Evolutionary conservation across 2,329 filamentous ascomycete genomes (phyloP).

Genomic region (Clonostachys rhizophaga): DNA sequence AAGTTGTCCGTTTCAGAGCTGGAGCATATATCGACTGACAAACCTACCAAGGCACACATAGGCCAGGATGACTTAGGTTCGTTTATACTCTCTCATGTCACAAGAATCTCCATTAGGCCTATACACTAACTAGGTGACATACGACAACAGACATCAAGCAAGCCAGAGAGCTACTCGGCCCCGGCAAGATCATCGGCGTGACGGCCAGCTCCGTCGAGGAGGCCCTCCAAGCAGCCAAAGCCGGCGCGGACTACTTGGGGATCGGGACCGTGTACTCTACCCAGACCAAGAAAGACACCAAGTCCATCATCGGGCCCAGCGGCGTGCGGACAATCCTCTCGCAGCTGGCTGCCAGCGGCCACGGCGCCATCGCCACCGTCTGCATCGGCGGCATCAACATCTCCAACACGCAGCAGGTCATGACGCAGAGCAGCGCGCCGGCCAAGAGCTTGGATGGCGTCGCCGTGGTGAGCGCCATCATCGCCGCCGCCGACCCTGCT

Average conservation of each 20-base stretch:
- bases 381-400: constrained; percentile 87
- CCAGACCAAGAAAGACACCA: constrained; percentile 83
- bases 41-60: constrained; percentile 49
- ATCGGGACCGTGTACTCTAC: constrained; percentile 89
- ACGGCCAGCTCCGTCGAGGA: constrained; percentile 75
- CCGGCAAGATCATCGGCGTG: constrained; percentile 79
- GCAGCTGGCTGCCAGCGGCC: constrained; percentile 44
- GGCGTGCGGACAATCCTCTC: constrained; percentile 50
- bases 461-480: constrained; percentile 85
- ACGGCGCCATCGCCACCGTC: constrained; percentile 55
- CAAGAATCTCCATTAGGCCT: not conserved
- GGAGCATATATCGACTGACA: too few species aligned
- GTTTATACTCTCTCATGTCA: constrained; percentile 8
- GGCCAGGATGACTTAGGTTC: constrained; percentile 89
- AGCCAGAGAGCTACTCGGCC: constrained; percentile 70
- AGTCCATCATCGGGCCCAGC: constrained; percentile 52
- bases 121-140: not conserved
- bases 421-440: constrained; percentile 59
- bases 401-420: constrained; percentile 67
- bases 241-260: constrained; percentile 86
- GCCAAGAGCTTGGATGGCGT: constrained; percentile 70
- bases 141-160: constrained; percentile 13
- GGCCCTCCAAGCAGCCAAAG: constrained; percentile 64
- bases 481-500: constrained; percentile 66
- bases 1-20: too few species aligned